Base-by-base conservation (phyloP, 169 alveolate species). In the Plasmodium vinckei region DNA sequence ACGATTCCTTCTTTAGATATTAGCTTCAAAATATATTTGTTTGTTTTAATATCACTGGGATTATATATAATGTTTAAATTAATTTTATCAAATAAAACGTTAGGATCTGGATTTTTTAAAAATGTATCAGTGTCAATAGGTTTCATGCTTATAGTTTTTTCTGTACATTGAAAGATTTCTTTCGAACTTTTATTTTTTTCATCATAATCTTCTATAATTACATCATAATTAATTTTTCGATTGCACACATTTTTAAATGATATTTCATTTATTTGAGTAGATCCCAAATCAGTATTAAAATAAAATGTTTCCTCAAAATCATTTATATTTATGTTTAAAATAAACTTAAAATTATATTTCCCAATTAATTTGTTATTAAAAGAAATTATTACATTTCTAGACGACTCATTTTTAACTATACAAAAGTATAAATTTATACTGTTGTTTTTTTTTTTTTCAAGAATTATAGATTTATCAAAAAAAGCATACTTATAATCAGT, bases 141-240 rank as follows among this genome's bases (percentile, higher is more conserved):
- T 67, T 82, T 67, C 54, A 57, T 82, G 42, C 46, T 67, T 27
- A 82, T 33, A n/a, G 87, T 33, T 82, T 82, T 82, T 17, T 82
- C 90, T 33, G 54, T 53, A 39, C 82, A 82, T 25, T 82, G 84
- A 51, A 82, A 82, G 67, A 82, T 67, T 4, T 65, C 67, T 59
- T 65, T 82, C 1, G 90, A 54, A 27, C 68, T 82, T 67, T 82
- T 65, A 33, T 82, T 67, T n/a, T 61, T 60, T 60, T 82, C 90
- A 12, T 82, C 90, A 82, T 61, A 82, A 82, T 82, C 82, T 42
- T 82, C 90, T 67, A 82, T 82, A 49, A 82, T 61, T 44, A 82
- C 90, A 46, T 82, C 90, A 47, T 82, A 82, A 61, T 82, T 82
- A 53, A 82, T 82, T 82, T 82, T 82, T n/a, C 68, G 84, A 49